phyloP scores from a whole-genome alignment of 1,284 basidiomycete species.

The Mycosarcoma maydis region DNA sequence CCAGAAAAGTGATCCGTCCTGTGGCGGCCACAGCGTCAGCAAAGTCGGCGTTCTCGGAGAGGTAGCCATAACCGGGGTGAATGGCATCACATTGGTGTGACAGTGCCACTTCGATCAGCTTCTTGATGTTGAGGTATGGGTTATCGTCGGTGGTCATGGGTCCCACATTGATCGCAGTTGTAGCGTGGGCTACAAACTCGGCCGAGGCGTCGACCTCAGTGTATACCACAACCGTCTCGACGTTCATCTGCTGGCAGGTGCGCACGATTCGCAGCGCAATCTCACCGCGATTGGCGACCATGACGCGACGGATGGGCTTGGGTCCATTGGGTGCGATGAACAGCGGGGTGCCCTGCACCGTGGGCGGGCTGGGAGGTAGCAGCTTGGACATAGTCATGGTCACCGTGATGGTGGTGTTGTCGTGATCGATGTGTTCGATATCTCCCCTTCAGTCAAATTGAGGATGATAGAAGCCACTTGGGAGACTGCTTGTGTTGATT shows the following conservation, averaged over 20 bases:
- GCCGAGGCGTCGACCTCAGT: constrained; percentile 71
- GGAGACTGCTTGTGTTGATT: too few species aligned
- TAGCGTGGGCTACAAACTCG: constrained; percentile 1
- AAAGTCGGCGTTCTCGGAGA: constrained; percentile 70
- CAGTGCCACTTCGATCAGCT: constrained; percentile 24
- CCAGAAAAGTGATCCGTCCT: constrained; percentile 73
- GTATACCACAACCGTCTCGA: constrained; percentile 72
- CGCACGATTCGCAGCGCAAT: constrained; percentile 71
- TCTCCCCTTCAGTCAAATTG: too few species aligned
- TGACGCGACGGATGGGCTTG: constrained; percentile 2
- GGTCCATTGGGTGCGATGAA: constrained; percentile 5
- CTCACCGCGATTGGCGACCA: constrained; percentile 71
- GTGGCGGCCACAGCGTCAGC: constrained; percentile 68
- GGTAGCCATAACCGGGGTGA: constrained; percentile 77
- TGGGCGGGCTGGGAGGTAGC: constrained; percentile 1
- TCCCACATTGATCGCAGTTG: not conserved
- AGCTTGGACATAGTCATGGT: not conserved
- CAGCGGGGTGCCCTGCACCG: constrained; percentile 4
- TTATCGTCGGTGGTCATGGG: constrained; percentile 27
- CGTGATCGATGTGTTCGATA: too few species aligned
- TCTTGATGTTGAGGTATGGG: constrained; percentile 30
- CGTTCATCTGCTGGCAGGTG: constrained; percentile 1
- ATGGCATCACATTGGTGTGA: constrained; percentile 58
- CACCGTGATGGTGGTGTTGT: not conserved
- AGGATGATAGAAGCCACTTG: too few species aligned